Evolutionary conservation across 306 rosid genomes (phyloP).

Genomic region (Dicorynia guianensis): DNA sequence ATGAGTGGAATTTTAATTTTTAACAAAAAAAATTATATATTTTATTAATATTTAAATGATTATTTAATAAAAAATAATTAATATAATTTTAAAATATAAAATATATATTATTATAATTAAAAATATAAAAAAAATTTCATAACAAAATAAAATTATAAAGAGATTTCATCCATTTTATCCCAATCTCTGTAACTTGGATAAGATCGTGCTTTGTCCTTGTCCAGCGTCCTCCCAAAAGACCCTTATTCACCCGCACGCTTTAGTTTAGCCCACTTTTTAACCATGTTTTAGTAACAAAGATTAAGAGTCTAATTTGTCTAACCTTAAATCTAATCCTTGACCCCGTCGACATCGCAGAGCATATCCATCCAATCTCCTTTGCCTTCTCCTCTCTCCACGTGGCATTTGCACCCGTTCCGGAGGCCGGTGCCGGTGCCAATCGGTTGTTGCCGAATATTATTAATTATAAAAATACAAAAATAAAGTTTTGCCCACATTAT

Average conservation of each 20-base stretch:
- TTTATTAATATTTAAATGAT: too few relatives aligned
- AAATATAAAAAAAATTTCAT: too few relatives aligned
- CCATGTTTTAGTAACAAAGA: slow-evolving; percentile 6
- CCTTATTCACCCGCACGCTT: slow-evolving; percentile 53
- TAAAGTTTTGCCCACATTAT: slow-evolving; percentile 30
- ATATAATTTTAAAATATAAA: too few relatives aligned
- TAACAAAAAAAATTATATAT: too few relatives aligned
- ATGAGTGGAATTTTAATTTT: too few relatives aligned
- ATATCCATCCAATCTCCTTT: slow-evolving; percentile 52
- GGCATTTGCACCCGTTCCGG: slow-evolving; percentile 53
- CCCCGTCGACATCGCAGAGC: slow-evolving; percentile 66
- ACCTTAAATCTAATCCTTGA: slow-evolving; percentile 48
- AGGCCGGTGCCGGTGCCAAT: slow-evolving; percentile 61
- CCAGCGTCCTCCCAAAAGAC: slow-evolving; percentile 46
- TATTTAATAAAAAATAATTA: too few relatives aligned
- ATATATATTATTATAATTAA: too few relatives aligned
- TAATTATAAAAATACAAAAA: neutral
- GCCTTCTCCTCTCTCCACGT: slow-evolving; percentile 70
- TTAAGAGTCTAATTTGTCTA: slow-evolving; percentile 17
- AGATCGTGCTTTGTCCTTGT: slow-evolving; percentile 50
- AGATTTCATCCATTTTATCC: too few relatives aligned
- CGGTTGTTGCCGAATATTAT: slow-evolving; percentile 31
- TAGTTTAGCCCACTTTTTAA: slow-evolving; percentile 1
- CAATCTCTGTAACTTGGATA: slow-evolving; percentile 35
- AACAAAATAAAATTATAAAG: too few relatives aligned